Evolutionary conservation across 139 green algal genomes (phyloP), one percentile per base, ranked within the genome.

Genomic region (Gonium pectorale): DNA sequence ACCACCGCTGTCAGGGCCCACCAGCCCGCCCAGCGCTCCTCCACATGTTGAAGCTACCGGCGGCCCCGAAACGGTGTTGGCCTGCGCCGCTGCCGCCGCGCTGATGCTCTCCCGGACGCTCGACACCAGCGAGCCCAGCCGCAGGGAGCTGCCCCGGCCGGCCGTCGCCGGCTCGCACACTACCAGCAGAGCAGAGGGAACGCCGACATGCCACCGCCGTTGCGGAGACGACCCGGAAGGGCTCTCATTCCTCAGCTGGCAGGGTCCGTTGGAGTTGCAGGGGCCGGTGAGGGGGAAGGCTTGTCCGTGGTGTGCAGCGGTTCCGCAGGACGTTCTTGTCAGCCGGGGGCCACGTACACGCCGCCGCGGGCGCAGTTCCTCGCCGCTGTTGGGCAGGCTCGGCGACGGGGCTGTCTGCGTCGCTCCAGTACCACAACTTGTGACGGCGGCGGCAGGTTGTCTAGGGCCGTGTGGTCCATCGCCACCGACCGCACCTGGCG

Each of bases 91-190:
- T 13, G 11, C 33, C 8, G 51, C 35, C 22, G 49, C 71, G 19
- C 38, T 52, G 38, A 81, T 68, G 52, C 54, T 69, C 2, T 56
- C 38, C 27, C 56, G 73, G 31, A 81, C 73, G 24, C 73, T 59
- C 2, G 54, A 51, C 26, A 81, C 38, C 11, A 81, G 52, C 54
- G 54, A 38, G 26, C 54, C 54, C 21, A 81, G 54, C 54, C 54
- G 54, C 21, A 37, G 46, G 35, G 51, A 44, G 33, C 21, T 37
- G 35, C 72, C 31, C 2, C 11, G 31, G 0, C 8, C 21, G 26
- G 26, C 51, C 35, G 13, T 22, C 22, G 37, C 37, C 35, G 51
- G 37, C 26, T 67, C 51, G 2, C 72, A 24, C 38, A 80, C 51
- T 5, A 63, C n/a, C 19, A 80, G 6, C 17, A 80, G n/a, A n/a